These are phyloP conservation scores for Gymnopilus dilepis DNA, from an alignment of 768 basidiomycete species.

Conservation along the genomic window DNA sequence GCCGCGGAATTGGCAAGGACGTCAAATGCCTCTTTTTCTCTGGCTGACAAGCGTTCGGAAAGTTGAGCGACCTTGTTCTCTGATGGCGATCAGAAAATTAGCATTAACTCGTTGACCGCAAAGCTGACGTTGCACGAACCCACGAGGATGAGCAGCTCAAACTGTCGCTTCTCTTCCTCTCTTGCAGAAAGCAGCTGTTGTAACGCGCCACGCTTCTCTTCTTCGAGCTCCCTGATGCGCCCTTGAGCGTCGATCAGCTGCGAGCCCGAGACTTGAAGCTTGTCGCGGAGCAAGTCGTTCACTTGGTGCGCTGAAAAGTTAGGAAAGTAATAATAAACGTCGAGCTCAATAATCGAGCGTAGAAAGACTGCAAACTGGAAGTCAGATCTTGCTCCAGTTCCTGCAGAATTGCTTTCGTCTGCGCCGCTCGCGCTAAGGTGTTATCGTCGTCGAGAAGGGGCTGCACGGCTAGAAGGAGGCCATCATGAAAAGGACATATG, in stretches of 20 bases:
- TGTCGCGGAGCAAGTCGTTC: constrained; percentile 44
- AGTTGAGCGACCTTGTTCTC: constrained; percentile 31
- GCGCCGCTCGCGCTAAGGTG: constrained; percentile 22
- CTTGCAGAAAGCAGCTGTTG: constrained; percentile 23
- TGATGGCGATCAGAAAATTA: constrained; percentile 7
- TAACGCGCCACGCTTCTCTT: constrained; percentile 31
- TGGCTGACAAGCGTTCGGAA: constrained; percentile 26
- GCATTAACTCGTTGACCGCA: background rate
- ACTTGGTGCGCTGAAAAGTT: constrained; percentile 40
- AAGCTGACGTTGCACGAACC: too few species aligned
- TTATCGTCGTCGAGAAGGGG: constrained; percentile 33
- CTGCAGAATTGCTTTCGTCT: constrained; percentile 28
- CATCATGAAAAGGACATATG: background rate
- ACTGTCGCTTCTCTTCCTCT: constrained; percentile 23
- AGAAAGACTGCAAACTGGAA: constrained; percentile 28
- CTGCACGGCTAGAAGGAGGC: constrained; percentile 20
- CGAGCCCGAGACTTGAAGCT: constrained; percentile 38
- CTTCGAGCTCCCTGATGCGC: constrained; percentile 42
- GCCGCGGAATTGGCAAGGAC: constrained; percentile 28
- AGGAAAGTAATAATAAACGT: background rate
- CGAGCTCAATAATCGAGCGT: background rate
- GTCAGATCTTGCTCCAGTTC: constrained; percentile 35
- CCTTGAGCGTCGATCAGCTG: constrained; percentile 38
- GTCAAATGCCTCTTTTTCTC: constrained; percentile 37
- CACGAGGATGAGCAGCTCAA: constrained; percentile 12